Evolutionary conservation across 192 early-diverging fungal species (phyloP).

Genomic region (Podila horticola): DNA sequence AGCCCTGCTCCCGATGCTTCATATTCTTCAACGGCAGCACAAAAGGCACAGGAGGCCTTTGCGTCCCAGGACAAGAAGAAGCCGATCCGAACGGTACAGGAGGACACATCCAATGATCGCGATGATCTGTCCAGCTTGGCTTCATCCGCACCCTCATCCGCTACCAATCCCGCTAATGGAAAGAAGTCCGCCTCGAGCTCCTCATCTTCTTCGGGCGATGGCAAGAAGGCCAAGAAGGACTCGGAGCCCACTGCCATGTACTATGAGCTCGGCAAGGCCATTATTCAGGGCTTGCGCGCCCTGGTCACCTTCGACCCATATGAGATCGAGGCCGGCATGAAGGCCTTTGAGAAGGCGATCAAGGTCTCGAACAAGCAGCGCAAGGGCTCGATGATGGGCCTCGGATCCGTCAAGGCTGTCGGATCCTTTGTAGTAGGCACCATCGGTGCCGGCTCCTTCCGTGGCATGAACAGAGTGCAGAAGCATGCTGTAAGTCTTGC

Average conservation of each 20-base stretch:
- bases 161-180: too few relatives aligned
- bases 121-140: background rate
- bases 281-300: conserved; percentile 75
- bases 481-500: conserved; percentile 69
- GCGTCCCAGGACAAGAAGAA: background rate
- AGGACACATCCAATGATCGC: background rate
- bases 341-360: conserved; percentile 69
- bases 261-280: conserved; percentile 75
- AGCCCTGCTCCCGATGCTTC: background rate
- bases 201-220: background rate
- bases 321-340: conserved; percentile 73
- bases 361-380: conserved; percentile 69
- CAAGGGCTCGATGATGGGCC: conserved; percentile 60
- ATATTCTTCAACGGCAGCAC: background rate
- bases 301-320: conserved; percentile 81
- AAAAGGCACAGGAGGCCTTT: conserved; percentile 24
- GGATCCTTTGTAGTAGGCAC: conserved; percentile 56
- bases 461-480: conserved; percentile 66
- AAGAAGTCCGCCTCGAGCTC: background rate
- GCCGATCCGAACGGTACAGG: background rate
- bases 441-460: conserved; percentile 57
- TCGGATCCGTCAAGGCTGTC: conserved; percentile 60
- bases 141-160: too few relatives aligned
- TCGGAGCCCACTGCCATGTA: conserved; percentile 68
- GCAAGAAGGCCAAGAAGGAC: conserved; percentile 23